Evolutionary conservation across 2,329 filamentous ascomycete genomes (phyloP).

Genomic region (Monilinia aucupariae): DNA sequence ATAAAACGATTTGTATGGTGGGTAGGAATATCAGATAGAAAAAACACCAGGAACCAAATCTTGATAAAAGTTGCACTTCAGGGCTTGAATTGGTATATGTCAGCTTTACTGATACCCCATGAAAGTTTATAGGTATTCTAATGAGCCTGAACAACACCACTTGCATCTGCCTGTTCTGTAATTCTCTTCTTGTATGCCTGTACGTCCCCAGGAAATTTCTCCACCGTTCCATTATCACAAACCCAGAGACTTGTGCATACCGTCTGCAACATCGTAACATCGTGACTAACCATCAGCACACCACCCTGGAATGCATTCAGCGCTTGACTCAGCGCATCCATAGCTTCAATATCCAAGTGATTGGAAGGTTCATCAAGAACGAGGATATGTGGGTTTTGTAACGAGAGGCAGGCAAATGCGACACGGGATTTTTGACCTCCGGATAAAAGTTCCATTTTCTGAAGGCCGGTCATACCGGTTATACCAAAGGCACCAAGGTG

Average conservation of each 20-base stretch:
- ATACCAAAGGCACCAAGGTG: conserved; percentile 86
- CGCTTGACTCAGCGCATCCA: conserved; percentile 88
- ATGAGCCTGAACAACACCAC: conserved; percentile 59
- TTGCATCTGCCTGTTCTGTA: conserved; percentile 76
- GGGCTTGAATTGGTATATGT: not conserved
- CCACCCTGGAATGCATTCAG: conserved; percentile 85
- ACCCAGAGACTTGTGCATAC: conserved; percentile 96
- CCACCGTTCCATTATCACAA: conserved; percentile 86
- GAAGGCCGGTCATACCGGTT: conserved; percentile 91
- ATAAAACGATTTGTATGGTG: not conserved
- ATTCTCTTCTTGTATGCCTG: conserved; percentile 98
- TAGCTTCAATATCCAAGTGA: conserved; percentile 94
- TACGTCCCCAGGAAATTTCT: conserved; percentile 93
- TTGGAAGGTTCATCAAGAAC: conserved; percentile 98
- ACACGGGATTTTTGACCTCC: conserved; percentile 98
- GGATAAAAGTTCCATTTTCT: conserved; percentile 90
- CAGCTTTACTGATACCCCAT: not conserved
- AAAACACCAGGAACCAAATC: not conserved
- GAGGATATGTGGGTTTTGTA: conserved; percentile 92
- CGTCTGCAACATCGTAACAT: conserved; percentile 96
- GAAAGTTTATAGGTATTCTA: conserved; percentile 15
- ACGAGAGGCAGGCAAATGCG: conserved; percentile 90
- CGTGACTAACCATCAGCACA: conserved; percentile 97
- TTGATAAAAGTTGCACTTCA: not conserved
- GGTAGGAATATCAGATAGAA: not conserved